Conservation (phyloP, 176 grass and related monocot species). For the Cenchrus fungigraminus region DNA sequence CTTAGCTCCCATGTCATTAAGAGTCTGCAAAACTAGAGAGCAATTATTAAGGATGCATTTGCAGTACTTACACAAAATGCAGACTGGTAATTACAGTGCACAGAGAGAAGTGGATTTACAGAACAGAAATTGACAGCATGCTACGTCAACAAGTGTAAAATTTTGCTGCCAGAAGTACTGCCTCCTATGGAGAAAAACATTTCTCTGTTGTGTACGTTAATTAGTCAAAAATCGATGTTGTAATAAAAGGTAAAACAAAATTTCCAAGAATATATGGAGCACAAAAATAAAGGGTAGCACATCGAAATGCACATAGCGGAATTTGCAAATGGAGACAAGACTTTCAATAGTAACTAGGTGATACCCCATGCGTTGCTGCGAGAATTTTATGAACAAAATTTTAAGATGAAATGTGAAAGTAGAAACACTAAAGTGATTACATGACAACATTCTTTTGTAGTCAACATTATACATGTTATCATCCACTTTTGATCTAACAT, state of each 20-base stretch:
- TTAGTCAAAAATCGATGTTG: background rate
- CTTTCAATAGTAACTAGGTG: background rate
- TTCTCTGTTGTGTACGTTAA: background rate
- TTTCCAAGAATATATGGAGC: background rate
- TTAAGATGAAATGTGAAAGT: too few species aligned
- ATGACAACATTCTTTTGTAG: too few species aligned
- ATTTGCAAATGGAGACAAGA: background rate
- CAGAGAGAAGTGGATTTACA: background rate
- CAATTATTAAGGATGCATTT: background rate
- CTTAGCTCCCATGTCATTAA: slow-evolving; percentile 57
- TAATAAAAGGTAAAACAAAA: background rate
- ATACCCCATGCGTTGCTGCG: too few species aligned
- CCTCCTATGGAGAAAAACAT: background rate
- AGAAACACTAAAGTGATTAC: too few species aligned
- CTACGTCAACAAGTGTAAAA: background rate
- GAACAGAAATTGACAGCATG: background rate
- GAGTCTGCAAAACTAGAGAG: slow-evolving; percentile 7
- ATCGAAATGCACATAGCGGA: background rate
- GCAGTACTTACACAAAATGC: background rate
- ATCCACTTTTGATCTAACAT: too few species aligned
- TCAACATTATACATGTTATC: too few species aligned
- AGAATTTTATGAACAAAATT: too few species aligned
- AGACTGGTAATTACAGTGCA: background rate
- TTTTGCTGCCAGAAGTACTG: background rate
- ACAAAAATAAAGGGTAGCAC: background rate